Conservation (phyloP, 139 green algal genomes). For the Chlorella vulgaris region DNA sequence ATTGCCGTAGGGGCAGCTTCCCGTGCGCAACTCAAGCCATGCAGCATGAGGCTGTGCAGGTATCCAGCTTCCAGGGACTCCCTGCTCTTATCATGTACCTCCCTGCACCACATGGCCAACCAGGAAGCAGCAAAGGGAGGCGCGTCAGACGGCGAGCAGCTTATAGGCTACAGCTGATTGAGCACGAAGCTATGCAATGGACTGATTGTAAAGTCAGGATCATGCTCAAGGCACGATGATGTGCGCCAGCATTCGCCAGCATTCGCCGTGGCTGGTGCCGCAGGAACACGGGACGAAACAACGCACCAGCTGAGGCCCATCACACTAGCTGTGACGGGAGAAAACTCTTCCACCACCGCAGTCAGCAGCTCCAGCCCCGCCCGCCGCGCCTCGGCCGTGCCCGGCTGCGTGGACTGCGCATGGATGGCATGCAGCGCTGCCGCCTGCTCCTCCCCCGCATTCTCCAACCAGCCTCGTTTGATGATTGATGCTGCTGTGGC, state of each 20-base stretch:
- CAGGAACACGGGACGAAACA: neutral
- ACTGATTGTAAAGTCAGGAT: no score
- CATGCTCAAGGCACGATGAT: no score
- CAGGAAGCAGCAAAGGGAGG: neutral
- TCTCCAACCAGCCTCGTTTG: constrained; percentile 77
- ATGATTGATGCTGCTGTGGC: constrained; percentile 63
- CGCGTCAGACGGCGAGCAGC: neutral
- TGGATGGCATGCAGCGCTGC: constrained; percentile 53
- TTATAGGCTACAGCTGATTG: neutral
- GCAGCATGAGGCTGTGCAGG: constrained; percentile 70
- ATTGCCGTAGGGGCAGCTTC: constrained; percentile 26
- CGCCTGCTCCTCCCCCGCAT: constrained; percentile 21
- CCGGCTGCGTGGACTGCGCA: neutral
- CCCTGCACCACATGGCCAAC: constrained; percentile 25
- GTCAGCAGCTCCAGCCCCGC: constrained; percentile 51
- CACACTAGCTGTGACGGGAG: constrained; percentile 60
- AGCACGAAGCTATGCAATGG: no score
- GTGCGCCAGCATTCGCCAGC: no score
- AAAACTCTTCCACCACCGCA: constrained; percentile 82
- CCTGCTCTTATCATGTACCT: constrained; percentile 80
- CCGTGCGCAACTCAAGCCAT: constrained; percentile 54
- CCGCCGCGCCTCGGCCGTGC: constrained; percentile 13
- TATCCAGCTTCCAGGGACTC: constrained; percentile 64
- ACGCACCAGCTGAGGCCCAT: constrained; percentile 74
- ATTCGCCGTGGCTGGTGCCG: no score